Base-by-base conservation (phyloP, 352 stramenopile species). In the Pelagophyceae sp. region DNA sequence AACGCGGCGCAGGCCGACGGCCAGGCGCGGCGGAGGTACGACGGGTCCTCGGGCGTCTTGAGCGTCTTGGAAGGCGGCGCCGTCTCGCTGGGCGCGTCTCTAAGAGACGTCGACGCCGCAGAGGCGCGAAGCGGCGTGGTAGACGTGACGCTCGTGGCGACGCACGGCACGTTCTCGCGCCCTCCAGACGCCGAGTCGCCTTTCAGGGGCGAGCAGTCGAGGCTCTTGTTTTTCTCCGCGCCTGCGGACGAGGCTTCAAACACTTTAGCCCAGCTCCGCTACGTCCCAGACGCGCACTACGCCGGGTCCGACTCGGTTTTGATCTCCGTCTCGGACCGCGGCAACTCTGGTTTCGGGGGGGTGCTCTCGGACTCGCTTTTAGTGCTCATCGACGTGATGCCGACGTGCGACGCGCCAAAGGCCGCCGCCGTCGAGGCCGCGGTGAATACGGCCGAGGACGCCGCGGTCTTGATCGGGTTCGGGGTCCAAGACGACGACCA, bases 331-430 rank as follows among this genome's bases (percentile, higher is more conserved):
- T 50, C 67, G 11, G 67, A 74, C 33, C 33, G 37, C 6, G 67
- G 67, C 2, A 51, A 74, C 38, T 31, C 11, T 11, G 67, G 67
- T 2, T 0, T n/a, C 17, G 67, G 67, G 35, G 38, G 67, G 35
- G 67, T 5, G 15, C 2, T 15, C 5, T 58, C 33, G 27, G 38
- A 51, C 35, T 3, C 27, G 2, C 33, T 74, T 2, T 20, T 11
- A 2, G 5, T 74, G 35, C 67, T 37, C 35, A n/a, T 74, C 35
- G 27, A 23, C 6, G 67, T 74, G 15, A 3, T 11, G 1, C 38
- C 67, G 20, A 17, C 33, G 2, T 74, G 67, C 38, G 67, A 74
- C 67, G 67, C 67, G 33, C 67, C 67, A 11, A 37, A 60, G 11
- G 38, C 31, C 0, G 11, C 11, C 6, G 17, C 35, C 25, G 2